These are phyloP conservation scores for Domatiomyces globalis DNA, from an alignment of 2,329 filamentous ascomycete species.

Conservation along the genomic window DNA sequence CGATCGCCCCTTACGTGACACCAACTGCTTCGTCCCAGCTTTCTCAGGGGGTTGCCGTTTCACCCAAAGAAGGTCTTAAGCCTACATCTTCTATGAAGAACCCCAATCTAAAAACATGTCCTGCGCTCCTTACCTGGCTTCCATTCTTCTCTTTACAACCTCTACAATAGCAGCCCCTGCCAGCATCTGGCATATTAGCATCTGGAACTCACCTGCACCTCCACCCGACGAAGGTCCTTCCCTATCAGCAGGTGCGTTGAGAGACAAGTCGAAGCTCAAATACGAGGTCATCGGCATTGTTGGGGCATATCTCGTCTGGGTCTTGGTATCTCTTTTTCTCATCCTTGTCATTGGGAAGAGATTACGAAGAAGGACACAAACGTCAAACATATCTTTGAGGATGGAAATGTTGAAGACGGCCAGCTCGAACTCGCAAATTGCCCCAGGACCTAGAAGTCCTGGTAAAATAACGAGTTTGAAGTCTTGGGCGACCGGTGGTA, in stretches of 20 bases:
- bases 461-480: constrained; percentile 25
- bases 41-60: neutral
- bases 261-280: constrained; percentile 54
- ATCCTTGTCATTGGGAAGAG: constrained; percentile 49
- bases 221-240: constrained; percentile 47
- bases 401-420: constrained; percentile 43
- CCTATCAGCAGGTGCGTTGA: constrained; percentile 43
- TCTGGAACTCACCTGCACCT: constrained; percentile 44
- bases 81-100: neutral
- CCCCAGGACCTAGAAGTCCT: constrained; percentile 21
- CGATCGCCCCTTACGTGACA: neutral
- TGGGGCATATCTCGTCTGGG: constrained; percentile 64
- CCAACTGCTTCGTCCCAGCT: neutral
- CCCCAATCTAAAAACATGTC: neutral
- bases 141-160: constrained; percentile 4
- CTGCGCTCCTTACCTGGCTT: neutral
- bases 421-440: constrained; percentile 7
- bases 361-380: constrained; percentile 37
- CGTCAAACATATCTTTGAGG: constrained; percentile 38
- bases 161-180: constrained; percentile 8
- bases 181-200: constrained; percentile 24
- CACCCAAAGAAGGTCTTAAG: neutral
- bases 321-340: constrained; percentile 57
- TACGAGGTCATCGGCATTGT: constrained; percentile 72
- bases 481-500: constrained; percentile 27